Base-by-base conservation (phyloP, 2,329 filamentous ascomycete genomes). In the Ascochyta fabae region DNA sequence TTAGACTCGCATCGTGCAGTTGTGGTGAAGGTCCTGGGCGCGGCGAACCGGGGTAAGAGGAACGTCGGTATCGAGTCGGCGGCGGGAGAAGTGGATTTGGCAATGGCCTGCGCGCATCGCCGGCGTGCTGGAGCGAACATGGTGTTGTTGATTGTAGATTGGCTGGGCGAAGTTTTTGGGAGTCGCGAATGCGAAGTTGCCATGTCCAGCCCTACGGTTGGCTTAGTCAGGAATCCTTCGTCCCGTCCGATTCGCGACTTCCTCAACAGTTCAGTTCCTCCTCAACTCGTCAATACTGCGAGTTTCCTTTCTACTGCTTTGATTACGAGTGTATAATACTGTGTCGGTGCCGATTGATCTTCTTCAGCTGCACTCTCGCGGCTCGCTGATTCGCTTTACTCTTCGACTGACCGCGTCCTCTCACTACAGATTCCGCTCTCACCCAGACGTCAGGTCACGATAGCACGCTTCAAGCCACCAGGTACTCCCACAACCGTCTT, bases 1-100 rank as follows among this genome's bases (percentile, higher is more conserved):
- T 97, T 95, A 40, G 94, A 97, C 54, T 82, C 78, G 65, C 83
- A 82, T 72, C 78, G 77, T 48, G 86, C 73, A 39, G 91, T 89
- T 38, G 86, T 88, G 53, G 90, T 93, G 81, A 97, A 97, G 60
- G 79, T 78, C 70, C 83, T 81, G 42, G 71, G 59, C 62, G 76
- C 69, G 6, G 75, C 50, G 63, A 77, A 61, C 70, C 85, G 86
- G 77, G 92, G 88, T 43, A 91, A 79, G 44, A 94, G 86, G 74
- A 93, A 92, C 24, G 84, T 77, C 27, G 90, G 89, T 42, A 92
- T 79, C n/a, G 82, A 82, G 55, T 81, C 77, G 50, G 81, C 76
- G 3, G 64, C 41, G 22, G 75, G 57, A 42, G 48, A 53, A 39
- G 83, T 78, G 55, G 80, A 75, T 33, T 76, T 68, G 43, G 86